phyloP scores from a whole-genome alignment of 352 stramenopile species.

The Elongisporangium undulatum region DNA sequence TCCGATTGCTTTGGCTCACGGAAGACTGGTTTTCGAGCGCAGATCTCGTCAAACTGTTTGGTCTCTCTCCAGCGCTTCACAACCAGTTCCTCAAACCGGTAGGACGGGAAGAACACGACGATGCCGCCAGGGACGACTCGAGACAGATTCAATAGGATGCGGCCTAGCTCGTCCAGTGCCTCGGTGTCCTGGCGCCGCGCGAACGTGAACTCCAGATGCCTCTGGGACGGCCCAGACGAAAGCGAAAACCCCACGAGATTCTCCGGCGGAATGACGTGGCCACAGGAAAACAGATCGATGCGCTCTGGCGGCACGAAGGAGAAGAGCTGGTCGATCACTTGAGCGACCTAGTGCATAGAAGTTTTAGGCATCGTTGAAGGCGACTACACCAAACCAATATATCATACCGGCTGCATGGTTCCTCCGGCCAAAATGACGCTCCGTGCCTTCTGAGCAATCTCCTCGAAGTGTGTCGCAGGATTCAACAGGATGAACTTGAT shows the following conservation, averaged over 20 bases:
- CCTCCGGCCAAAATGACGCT: constrained; percentile 97
- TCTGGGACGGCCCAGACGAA: constrained; percentile 73
- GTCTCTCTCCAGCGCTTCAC: constrained; percentile 86
- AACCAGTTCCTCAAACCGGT: constrained; percentile 92
- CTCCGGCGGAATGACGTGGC: constrained; percentile 95
- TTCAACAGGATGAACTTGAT: constrained; percentile 97
- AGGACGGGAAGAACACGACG: constrained; percentile 98
- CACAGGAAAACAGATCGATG: constrained; percentile 96
- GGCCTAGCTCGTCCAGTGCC: constrained; percentile 93
- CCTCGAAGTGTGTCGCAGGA: constrained; percentile 90
- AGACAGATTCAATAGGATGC: constrained; percentile 89
- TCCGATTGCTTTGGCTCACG: constrained; percentile 92
- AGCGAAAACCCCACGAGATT: constrained; percentile 88
- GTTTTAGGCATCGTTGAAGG: neutral
- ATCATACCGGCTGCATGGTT: constrained; percentile 93
- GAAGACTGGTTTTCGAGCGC: constrained; percentile 90
- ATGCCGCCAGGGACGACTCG: constrained; percentile 91
- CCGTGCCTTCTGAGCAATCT: constrained; percentile 93
- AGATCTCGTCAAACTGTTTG: constrained; percentile 77
- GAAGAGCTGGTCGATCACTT: constrained; percentile 96
- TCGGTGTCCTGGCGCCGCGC: constrained; percentile 58
- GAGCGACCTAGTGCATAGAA: constrained; percentile 47
- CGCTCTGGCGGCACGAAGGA: constrained; percentile 49
- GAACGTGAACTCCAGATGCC: constrained; percentile 95
- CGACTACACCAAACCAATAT: neutral